Conservation (phyloP, 257 asterid species). For the Fraxinus pennsylvanica region DNA sequence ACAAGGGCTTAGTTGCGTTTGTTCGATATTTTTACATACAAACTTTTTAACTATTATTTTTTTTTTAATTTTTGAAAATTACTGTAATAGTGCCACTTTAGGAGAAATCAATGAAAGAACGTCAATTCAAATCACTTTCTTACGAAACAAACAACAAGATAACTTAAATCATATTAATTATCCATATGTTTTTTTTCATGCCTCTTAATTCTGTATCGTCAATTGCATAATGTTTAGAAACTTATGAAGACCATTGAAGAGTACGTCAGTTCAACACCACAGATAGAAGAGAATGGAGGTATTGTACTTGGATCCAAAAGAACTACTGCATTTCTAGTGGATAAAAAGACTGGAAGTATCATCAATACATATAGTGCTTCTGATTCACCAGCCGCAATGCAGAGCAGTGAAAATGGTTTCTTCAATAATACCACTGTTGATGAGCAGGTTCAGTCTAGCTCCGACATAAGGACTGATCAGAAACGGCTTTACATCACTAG, state of each 20-base stretch:
- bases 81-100: not conserved
- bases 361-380: conserved; percentile 51
- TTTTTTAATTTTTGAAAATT: not conserved
- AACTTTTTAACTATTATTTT: not conserved
- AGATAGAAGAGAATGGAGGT: conserved; percentile 90
- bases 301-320: conserved; percentile 80
- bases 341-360: conserved; percentile 74
- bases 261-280: conserved; percentile 89
- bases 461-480: conserved; percentile 42
- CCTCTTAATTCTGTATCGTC: conserved; percentile 11
- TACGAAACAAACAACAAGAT: too few relatives aligned
- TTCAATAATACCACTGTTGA: conserved; percentile 39
- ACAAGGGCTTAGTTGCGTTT: too few relatives aligned
- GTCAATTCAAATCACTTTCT: not conserved
- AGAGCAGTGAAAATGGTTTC: conserved; percentile 33
- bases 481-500: conserved; percentile 79
- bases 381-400: conserved; percentile 41
- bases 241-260: conserved; percentile 77
- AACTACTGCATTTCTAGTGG: conserved; percentile 70
- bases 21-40: not conserved
- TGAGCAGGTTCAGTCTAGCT: conserved; percentile 43
- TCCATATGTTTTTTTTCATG: not conserved
- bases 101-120: not conserved
- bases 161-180: not conserved
- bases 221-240: conserved; percentile 48